Percentiles rank a stretch among this genome's conserved stretches.
These are phyloP conservation scores for Nicotiana otophora DNA, from an alignment of 257 asterid genomes.

Conservation along the genomic window DNA sequence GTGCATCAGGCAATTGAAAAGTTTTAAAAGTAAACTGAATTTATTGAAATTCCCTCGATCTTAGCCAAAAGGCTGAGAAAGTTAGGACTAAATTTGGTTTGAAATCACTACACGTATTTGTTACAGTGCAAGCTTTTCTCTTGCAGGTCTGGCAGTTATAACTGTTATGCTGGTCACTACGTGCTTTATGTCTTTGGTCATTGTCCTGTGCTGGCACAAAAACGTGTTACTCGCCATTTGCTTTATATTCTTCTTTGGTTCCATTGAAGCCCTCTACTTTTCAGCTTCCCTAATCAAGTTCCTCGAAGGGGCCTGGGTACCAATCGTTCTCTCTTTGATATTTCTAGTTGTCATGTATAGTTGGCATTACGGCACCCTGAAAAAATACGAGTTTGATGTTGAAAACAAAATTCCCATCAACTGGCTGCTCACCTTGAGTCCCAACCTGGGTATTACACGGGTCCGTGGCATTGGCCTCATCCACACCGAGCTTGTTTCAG, in stretches of 20 bases:
- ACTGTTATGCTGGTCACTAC: slow-evolving; percentile 97
- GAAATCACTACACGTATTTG: not conserved
- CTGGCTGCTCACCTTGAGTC: slow-evolving; percentile 78
- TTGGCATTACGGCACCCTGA: slow-evolving; percentile 86
- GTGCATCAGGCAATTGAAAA: not conserved
- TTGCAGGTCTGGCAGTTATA: slow-evolving; percentile 87
- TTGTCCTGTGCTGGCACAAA: slow-evolving; percentile 77
- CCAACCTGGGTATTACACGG: slow-evolving; percentile 77
- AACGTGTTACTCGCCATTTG: slow-evolving; percentile 51
- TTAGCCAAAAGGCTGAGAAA: not conserved
- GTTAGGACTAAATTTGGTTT: not conserved
- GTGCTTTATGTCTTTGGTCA: slow-evolving; percentile 88
- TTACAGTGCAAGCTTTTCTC: slow-evolving; percentile 11
- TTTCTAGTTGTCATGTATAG: slow-evolving; percentile 64
- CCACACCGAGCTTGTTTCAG: slow-evolving; percentile 91
- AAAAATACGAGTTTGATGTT: slow-evolving; percentile 81
- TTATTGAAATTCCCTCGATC: not conserved
- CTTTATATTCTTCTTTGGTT: slow-evolving; percentile 80
- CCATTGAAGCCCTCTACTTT: slow-evolving; percentile 90
- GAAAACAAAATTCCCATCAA: slow-evolving; percentile 81
- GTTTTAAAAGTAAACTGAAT: not conserved
- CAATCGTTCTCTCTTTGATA: slow-evolving; percentile 60
- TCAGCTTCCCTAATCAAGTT: slow-evolving; percentile 91
- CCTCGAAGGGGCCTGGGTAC: slow-evolving; percentile 98
- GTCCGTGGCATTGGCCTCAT: slow-evolving; percentile 91